A percentile compares a stretch with the other conserved stretches of the same genome.
These are phyloP conservation scores for Yamadazyma ubonensis DNA, from an alignment of 805 yeast genomes.

Conservation along the genomic window DNA sequence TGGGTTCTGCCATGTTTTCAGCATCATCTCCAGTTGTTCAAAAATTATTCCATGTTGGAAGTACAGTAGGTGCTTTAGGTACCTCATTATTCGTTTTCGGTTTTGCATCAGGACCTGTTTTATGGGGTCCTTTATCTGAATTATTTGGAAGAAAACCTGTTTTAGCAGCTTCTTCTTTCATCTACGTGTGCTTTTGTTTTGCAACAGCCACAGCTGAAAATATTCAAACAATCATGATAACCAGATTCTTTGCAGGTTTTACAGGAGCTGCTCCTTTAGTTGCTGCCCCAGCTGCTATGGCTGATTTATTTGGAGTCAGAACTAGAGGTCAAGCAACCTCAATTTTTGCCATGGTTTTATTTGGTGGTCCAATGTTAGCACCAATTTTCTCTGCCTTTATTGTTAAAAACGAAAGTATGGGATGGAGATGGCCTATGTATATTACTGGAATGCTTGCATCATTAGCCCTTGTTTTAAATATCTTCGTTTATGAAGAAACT, in stretches of 20 bases:
- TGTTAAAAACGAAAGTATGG: constrained; percentile 36
- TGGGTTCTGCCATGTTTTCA: constrained; percentile 85
- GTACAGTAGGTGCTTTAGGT: constrained; percentile 70
- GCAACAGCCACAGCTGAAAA: constrained; percentile 80
- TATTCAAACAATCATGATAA: constrained; percentile 70
- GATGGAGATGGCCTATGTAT: constrained; percentile 63
- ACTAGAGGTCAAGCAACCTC: constrained; percentile 76
- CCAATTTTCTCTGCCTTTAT: constrained; percentile 58
- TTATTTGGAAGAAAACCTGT: constrained; percentile 42
- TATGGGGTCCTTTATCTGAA: constrained; percentile 57
- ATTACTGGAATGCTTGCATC: constrained; percentile 43
- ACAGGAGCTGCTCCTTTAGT: constrained; percentile 84
- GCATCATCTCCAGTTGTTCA: constrained; percentile 53
- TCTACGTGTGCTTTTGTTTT: constrained; percentile 42
- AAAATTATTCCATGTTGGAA: constrained; percentile 54
- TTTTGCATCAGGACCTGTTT: constrained; percentile 87
- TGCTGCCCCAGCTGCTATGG: constrained; percentile 81
- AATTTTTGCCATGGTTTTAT: constrained; percentile 69
- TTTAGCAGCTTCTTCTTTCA: constrained; percentile 41
- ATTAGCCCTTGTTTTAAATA: constrained; percentile 29
- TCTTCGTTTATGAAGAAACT: constrained; percentile 37
- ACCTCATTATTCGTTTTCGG: constrained; percentile 85
- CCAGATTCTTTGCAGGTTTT: constrained; percentile 78
- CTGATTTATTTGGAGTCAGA: constrained; percentile 69
- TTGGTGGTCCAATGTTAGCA: constrained; percentile 76